Conservation (phyloP, 2,329 filamentous ascomycete genomes). For the Aspergillus intermedius region DNA sequence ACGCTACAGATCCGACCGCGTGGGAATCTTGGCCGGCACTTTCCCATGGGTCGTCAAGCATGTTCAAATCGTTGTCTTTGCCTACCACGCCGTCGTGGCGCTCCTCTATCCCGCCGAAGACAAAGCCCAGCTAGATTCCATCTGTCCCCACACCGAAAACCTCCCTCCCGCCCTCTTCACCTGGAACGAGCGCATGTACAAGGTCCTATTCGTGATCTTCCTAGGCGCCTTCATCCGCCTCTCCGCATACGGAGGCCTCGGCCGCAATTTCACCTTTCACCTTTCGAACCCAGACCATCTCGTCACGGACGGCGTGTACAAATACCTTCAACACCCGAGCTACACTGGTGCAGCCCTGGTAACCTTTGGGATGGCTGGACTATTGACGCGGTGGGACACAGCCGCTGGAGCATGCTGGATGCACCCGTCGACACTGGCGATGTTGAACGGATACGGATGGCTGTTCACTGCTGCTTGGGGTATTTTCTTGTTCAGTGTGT, state of each 20-base stretch:
- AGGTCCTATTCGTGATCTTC: constrained; percentile 10
- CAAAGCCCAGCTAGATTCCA: background rate
- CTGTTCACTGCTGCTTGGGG: constrained; percentile 6
- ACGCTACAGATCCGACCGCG: constrained; percentile 11
- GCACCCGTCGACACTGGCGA: constrained; percentile 1
- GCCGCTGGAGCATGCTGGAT: constrained; percentile 37
- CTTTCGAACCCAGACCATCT: constrained; percentile 43
- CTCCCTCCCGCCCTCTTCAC: constrained; percentile 15
- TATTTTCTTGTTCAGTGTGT: background rate
- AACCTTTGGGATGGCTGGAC: constrained; percentile 1
- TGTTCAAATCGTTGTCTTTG: constrained; percentile 1
- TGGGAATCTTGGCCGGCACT: constrained; percentile 10
- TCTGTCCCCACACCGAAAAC: constrained; percentile 15
- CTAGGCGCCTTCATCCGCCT: constrained; percentile 25
- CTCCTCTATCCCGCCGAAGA: constrained; percentile 5
- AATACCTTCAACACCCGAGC: constrained; percentile 48
- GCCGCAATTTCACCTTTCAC: constrained; percentile 49
- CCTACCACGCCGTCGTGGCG: constrained; percentile 18
- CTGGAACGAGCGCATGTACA: constrained; percentile 14
- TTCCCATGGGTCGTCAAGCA: constrained; percentile 6
- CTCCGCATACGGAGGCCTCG: constrained; percentile 41
- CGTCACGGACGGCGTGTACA: constrained; percentile 44
- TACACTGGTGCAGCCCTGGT: constrained; percentile 43
- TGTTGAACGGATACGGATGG: constrained; percentile 5
- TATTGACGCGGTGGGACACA: constrained; percentile 34